These are phyloP conservation scores for Chalciporus sphaerocephalus DNA, from an alignment of 768 basidiomycete genomes.

Conservation along the genomic window DNA sequence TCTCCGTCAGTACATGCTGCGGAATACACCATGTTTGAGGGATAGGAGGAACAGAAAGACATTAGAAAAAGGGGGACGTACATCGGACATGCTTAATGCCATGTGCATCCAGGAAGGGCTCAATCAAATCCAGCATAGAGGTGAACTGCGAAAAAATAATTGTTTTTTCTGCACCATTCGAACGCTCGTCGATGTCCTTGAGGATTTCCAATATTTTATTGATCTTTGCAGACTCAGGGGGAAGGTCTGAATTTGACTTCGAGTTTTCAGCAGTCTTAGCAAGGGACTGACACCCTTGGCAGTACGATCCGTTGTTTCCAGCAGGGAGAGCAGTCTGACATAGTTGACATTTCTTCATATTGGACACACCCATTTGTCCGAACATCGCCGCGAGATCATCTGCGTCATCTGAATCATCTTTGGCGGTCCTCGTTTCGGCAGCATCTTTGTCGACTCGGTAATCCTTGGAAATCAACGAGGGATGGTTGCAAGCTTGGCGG, in stretches of 20 bases:
- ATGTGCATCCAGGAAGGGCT: slow-evolving; percentile 71
- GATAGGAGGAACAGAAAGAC: neutral
- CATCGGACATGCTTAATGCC: slow-evolving; percentile 80
- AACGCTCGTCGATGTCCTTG: slow-evolving; percentile 53
- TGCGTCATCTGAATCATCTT: slow-evolving; percentile 50
- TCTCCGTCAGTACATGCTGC: slow-evolving; percentile 4
- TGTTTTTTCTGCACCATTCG: slow-evolving; percentile 73
- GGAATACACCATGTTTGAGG: neutral
- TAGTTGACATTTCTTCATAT: slow-evolving; percentile 66
- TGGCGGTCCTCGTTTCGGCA: slow-evolving; percentile 57
- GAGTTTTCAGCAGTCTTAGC: slow-evolving; percentile 41
- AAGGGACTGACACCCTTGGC: slow-evolving; percentile 55
- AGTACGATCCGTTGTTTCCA: slow-evolving; percentile 40
- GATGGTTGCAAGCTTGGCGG: slow-evolving; percentile 94
- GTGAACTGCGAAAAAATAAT: slow-evolving; percentile 97
- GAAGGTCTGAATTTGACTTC: slow-evolving; percentile 32
- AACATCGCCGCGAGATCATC: slow-evolving; percentile 78
- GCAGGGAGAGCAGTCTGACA: slow-evolving; percentile 49
- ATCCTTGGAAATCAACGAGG: slow-evolving; percentile 73
- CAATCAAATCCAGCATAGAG: slow-evolving; percentile 76
- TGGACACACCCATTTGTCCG: slow-evolving; percentile 58
- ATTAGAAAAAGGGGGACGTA: slow-evolving; percentile 43
- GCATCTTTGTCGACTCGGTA: slow-evolving; percentile 72
- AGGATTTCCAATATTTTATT: slow-evolving; percentile 76
- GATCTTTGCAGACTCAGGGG: slow-evolving; percentile 82